phyloP scores from a whole-genome alignment of 2,329 filamentous ascomycete genomes.

The Daldinia sp. region DNA sequence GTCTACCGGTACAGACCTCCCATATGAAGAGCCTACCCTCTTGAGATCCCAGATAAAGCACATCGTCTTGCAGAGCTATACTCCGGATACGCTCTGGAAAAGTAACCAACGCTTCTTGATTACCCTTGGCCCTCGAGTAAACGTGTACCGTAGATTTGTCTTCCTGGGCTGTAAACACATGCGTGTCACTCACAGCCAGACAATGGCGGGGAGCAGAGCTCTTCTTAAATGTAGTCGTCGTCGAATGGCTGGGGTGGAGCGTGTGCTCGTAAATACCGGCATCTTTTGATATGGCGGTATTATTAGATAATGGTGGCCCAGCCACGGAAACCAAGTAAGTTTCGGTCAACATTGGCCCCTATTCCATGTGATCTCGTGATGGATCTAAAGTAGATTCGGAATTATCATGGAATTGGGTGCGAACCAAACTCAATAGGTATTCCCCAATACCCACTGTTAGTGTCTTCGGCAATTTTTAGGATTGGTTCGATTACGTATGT shows the following conservation, averaged over 20 bases:
- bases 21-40: constrained; percentile 88
- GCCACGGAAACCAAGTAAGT: constrained; percentile 67
- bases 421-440: not conserved
- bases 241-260: constrained; percentile 77
- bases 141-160: constrained; percentile 94
- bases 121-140: constrained; percentile 83
- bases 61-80: constrained; percentile 74
- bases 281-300: constrained; percentile 75
- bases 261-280: constrained; percentile 88
- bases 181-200: constrained; percentile 79
- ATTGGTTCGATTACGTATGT: constrained; percentile 6
- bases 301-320: constrained; percentile 66
- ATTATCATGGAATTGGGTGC: not conserved
- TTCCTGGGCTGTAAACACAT: constrained; percentile 90
- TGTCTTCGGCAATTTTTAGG: not conserved
- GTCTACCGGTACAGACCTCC: constrained; percentile 87
- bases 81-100: constrained; percentile 88
- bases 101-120: constrained; percentile 86
- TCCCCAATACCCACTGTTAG: not conserved
- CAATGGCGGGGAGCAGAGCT: constrained; percentile 82
- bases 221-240: constrained; percentile 87
- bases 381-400: not conserved
- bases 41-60: constrained; percentile 81
- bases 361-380: constrained; percentile 10
- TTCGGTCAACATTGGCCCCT: constrained; percentile 62